phyloP scores from a whole-genome alignment of 2,329 filamentous ascomycete species.

The Hymenoscyphus occultus region DNA sequence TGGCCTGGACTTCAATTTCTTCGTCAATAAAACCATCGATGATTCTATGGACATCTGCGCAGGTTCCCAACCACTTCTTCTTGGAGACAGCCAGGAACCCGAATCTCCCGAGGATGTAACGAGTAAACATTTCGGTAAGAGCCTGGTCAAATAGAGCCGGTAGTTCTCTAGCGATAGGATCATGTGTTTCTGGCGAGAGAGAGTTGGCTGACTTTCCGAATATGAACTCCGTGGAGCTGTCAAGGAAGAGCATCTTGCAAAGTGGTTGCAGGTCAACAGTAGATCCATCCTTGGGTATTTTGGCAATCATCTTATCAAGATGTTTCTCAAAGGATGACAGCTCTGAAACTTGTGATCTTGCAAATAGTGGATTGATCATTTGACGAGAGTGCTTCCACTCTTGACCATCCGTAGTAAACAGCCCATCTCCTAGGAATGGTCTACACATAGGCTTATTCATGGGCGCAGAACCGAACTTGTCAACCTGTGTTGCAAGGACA shows the following conservation, averaged over 20 bases:
- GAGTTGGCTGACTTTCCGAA: conserved; percentile 34
- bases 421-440: neutral
- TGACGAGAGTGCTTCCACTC: conserved; percentile 9
- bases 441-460: conserved; percentile 10
- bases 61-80: conserved; percentile 13
- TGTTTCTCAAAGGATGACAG: conserved; percentile 58
- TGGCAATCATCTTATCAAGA: conserved; percentile 52
- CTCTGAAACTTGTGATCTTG: conserved; percentile 45
- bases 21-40: conserved; percentile 19
- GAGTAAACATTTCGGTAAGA: conserved; percentile 15
- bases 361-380: conserved; percentile 52
- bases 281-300: conserved; percentile 51
- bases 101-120: conserved; percentile 13
- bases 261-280: conserved; percentile 58
- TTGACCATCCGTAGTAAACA: conserved; percentile 6
- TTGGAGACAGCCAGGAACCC: conserved; percentile 10
- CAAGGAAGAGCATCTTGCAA: conserved; percentile 62
- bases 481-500: conserved; percentile 6
- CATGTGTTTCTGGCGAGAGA: conserved; percentile 15
- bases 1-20: conserved; percentile 9
- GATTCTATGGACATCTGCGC: conserved; percentile 15
- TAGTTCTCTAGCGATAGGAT: conserved; percentile 9
- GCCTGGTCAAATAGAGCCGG: conserved; percentile 15
- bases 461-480: conserved; percentile 6
- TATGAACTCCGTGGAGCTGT: conserved; percentile 41